These are phyloP conservation scores for Neurospora terricola DNA, from an alignment of 495 filamentous ascomycete genomes.

Conservation along the genomic window DNA sequence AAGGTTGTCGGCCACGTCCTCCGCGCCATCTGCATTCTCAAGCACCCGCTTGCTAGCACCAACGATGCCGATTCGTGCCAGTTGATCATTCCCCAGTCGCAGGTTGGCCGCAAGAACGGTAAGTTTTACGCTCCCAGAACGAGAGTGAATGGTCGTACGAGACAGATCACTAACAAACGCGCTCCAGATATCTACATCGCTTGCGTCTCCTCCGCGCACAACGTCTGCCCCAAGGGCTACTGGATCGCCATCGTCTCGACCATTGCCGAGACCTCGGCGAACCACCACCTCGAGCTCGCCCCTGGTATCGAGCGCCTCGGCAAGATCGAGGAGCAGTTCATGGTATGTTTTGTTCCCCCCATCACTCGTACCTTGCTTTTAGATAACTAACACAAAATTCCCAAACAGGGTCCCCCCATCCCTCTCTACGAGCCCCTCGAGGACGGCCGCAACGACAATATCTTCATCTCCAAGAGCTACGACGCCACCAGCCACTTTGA, in stretches of 20 bases:
- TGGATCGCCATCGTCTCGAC: conserved; percentile 98
- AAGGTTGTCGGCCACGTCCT: conserved; percentile 80
- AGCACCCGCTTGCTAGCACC: conserved; percentile 81
- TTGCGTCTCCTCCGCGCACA: conserved; percentile 89
- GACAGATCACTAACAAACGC: background rate
- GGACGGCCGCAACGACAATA: conserved; percentile 75
- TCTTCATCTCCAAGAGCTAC: conserved; percentile 98
- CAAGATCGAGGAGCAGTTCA: conserved; percentile 92
- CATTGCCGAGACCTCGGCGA: conserved; percentile 81
- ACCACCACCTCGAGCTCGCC: conserved; percentile 92
- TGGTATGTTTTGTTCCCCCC: conserved; percentile 34
- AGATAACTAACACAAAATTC: background rate
- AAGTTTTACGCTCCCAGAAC: conserved; percentile 13
- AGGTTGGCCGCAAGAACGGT: conserved; percentile 93
- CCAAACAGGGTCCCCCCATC: conserved; percentile 58
- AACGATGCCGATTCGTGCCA: conserved; percentile 86
- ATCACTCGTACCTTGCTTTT: too few species aligned
- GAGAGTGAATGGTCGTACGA: too few species aligned
- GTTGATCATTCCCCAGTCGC: conserved; percentile 94
- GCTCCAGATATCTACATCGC: conserved; percentile 90
- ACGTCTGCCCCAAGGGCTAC: conserved; percentile 97
- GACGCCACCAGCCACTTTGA: conserved; percentile 97
- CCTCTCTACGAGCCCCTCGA: conserved; percentile 89
- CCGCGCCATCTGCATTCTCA: conserved; percentile 94
- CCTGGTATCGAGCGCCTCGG: conserved; percentile 91